Base-by-base conservation (phyloP, 2,329 filamentous ascomycete species). In the Diplodia corticola region DNA sequence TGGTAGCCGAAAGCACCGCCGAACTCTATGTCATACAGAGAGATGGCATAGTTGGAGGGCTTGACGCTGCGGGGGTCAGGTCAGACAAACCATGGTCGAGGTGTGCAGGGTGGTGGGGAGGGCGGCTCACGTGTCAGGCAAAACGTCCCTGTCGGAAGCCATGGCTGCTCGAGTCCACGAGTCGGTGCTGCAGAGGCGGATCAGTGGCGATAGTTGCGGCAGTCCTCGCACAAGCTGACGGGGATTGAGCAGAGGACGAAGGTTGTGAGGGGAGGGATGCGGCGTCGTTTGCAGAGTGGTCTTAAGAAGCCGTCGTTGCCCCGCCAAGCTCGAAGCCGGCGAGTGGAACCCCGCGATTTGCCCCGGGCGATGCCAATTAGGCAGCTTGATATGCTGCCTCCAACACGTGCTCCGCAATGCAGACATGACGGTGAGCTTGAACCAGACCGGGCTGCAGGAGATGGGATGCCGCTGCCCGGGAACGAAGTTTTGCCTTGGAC, bases 31-130 rank as follows among this genome's bases (percentile, higher is more conserved):
- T 95, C 89, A 75, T 84, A 88, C 72, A 99, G 86, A 65, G 89
- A 92, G 70, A 99, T 84, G 73, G 87, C 83, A 81, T 99, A 99
- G 81, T 98, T 92, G 69, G 84, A 82, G 2, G 95, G 93, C 81
- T 92, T 94, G 76, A 94, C 88, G 75, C 86, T 89, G 68, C 53
- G 17, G 24, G 15, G 63, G 69, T 76, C 46, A 76, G 72, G 63
- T n/a, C n/a, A n/a, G n/a, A n/a, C n/a, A n/a, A n/a, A n/a, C 46
- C n/a, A 54, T 2, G 0, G 17, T 28, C 15, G 35, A 59, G 30
- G 60, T 50, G 33, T n/a, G 48, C 6, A 15, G 65, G 17, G 10
- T 30, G 46, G 17, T 30, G n/a, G 30, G 33, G 5, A 28, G 22
- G 33, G 53, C n/a, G 33, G 69, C 78, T 73, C 69, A 81, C 80